Conservation (phyloP, 2,329 filamentous ascomycete species). For the Chaetomium sp. region DNA sequence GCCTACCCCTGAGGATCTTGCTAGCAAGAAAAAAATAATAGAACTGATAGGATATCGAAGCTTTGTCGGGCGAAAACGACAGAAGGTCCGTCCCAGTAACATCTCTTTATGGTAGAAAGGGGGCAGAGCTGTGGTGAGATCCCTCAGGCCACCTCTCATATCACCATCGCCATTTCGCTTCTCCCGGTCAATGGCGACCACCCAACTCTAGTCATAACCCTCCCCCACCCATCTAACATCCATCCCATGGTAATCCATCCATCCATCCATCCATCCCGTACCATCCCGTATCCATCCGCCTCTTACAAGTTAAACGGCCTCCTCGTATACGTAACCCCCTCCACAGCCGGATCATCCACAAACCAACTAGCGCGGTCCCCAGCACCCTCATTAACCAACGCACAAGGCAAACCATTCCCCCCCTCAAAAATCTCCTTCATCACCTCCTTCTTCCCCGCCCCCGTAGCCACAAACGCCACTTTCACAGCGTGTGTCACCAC, state of each 20-base stretch:
- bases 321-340: slow-evolving; percentile 76
- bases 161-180: not conserved
- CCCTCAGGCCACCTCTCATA: not conserved
- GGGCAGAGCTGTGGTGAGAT: too few species aligned
- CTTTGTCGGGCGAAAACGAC: too few species aligned
- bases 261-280: not conserved
- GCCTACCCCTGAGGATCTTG: too few species aligned
- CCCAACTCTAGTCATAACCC: too few species aligned
- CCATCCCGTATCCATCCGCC: not conserved
- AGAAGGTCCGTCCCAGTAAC: too few species aligned
- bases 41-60: too few species aligned
- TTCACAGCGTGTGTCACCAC: slow-evolving; percentile 82
- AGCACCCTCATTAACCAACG: slow-evolving; percentile 75
- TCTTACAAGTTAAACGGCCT: slow-evolving; percentile 50
- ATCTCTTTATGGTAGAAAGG: too few species aligned
- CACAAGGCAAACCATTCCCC: slow-evolving; percentile 72
- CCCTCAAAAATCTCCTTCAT: slow-evolving; percentile 90
- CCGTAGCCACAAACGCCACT: slow-evolving; percentile 88
- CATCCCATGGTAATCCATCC: not conserved
- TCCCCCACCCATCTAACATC: too few species aligned
- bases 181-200: not conserved
- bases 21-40: too few species aligned
- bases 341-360: slow-evolving; percentile 76
- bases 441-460: slow-evolving; percentile 81
- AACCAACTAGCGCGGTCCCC: slow-evolving; percentile 94